A percentile compares a stretch with the other conserved stretches of the same genome.
Evolutionary conservation across 768 basidiomycete genomes (phyloP).

Genomic region (Lyophyllum semitale): DNA sequence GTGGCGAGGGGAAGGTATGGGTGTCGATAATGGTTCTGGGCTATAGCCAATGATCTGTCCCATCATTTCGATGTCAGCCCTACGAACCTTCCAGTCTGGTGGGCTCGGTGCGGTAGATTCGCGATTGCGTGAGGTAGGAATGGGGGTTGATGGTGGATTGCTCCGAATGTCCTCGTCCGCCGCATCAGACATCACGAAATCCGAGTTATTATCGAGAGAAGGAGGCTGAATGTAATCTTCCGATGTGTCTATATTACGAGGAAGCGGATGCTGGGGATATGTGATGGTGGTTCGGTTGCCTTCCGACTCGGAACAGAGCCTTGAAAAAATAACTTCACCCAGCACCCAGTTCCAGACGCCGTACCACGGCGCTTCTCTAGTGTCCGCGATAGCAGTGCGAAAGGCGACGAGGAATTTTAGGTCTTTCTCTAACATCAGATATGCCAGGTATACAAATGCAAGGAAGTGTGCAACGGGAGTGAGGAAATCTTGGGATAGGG

Average conservation of each 20-base stretch:
- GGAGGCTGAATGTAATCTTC: background rate
- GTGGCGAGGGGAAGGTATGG: background rate
- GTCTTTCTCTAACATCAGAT: too few species aligned
- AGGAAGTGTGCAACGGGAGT: too few species aligned
- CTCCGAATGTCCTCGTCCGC: background rate
- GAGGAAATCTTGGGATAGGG: too few species aligned
- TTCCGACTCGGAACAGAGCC: background rate
- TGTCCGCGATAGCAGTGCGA: background rate
- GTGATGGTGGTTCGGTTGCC: background rate
- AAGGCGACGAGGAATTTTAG: too few species aligned
- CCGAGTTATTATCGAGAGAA: background rate
- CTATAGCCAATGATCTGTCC: background rate
- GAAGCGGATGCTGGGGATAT: conserved; percentile 1
- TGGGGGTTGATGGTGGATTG: background rate
- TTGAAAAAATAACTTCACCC: background rate
- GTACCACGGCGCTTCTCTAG: background rate
- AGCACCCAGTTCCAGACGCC: background rate
- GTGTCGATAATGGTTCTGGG: background rate
- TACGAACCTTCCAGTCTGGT: too few species aligned
- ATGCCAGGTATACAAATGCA: too few species aligned
- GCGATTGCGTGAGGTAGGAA: background rate
- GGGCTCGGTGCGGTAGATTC: too few species aligned
- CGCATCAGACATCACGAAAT: background rate
- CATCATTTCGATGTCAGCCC: too few species aligned
- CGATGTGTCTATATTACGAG: background rate